Conservation (phyloP, 305 asterid genomes). For the Fraxinus sp. region DNA sequence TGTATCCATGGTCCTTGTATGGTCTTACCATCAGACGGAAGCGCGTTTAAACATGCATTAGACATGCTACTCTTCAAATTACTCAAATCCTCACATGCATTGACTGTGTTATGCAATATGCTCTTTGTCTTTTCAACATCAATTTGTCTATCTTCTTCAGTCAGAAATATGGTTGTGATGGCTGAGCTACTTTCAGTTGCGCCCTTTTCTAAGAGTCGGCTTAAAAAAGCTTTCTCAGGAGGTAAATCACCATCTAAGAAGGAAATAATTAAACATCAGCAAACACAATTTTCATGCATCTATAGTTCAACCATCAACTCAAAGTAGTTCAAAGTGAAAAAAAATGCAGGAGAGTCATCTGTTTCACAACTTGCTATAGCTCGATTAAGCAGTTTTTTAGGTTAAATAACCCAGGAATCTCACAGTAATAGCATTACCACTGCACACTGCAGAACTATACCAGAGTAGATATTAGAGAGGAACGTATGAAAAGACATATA, state of each 20-base stretch:
- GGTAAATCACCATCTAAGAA: slow-evolving; percentile 58
- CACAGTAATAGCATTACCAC: not conserved
- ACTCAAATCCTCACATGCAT: slow-evolving; percentile 55
- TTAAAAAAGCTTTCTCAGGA: slow-evolving; percentile 58
- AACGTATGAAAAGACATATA: not conserved
- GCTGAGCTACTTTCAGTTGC: slow-evolving; percentile 79
- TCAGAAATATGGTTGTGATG: slow-evolving; percentile 28
- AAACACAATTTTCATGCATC: slow-evolving; percentile 20
- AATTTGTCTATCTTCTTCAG: slow-evolving; percentile 41
- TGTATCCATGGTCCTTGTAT: not conserved
- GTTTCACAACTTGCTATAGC: not conserved
- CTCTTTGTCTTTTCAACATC: slow-evolving; percentile 43
- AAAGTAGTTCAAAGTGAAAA: not conserved
- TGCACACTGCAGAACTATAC: not conserved
- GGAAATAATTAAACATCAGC: slow-evolving; percentile 29
- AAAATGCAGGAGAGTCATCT: not conserved
- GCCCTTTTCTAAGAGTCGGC: slow-evolving; percentile 73
- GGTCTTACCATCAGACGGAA: slow-evolving; percentile 64
- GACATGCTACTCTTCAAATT: slow-evolving; percentile 51
- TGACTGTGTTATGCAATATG: slow-evolving; percentile 47
- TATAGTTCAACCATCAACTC: not conserved
- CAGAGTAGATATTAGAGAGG: not conserved
- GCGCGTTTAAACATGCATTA: slow-evolving; percentile 43
- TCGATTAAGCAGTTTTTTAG: slow-evolving; percentile 8
- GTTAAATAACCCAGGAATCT: not conserved